Evolutionary conservation across 2,329 filamentous ascomycete genomes (phyloP), one percentile per base, ranked within the genome.

Genomic region (Microdochium trichocladiopsis): DNA sequence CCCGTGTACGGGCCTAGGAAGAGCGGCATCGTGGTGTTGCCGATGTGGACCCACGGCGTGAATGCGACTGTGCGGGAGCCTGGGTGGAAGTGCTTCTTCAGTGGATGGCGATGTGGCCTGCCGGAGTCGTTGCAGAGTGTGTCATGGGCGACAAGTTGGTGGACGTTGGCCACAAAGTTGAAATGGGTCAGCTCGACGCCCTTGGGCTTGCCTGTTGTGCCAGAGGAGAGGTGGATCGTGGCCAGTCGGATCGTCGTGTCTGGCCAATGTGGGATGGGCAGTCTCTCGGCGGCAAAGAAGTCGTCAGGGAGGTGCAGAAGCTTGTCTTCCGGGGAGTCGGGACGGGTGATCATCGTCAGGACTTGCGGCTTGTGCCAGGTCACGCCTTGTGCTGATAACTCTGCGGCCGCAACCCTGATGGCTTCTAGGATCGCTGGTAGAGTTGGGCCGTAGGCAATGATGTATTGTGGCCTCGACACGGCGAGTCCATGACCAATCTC

Each of bases 41-140:
- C 72, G 50, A 74, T 73, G 53, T 74, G 71, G 4, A 69, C 68
- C 64, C 69, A 74, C 2, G 72, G 71, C 1, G 71, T 74, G 58
- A 70, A 73, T 22, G 69, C 66, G 1, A 74, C 69, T 0, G 65
- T 69, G 11, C 66, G 60, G 2, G 60, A 65, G 4, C 54, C 62
- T 1, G 67, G 58, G 50, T 67, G 58, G 55, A 72, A 72, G 41
- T 69, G 66, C 8, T 57, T 55, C 28, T 31, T 8, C 14, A 14
- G 28, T 31, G 28, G 28, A 8, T 31, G 28, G 28, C 8, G 8
- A 14, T 31, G 28, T 31, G 8, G 28, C 28, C 14, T 31, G 28
- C 8, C 14, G 28, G 8, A n/a, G n/a, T n/a, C n/a, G n/a, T n/a
- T n/a, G 28, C 8, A 6, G 36, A 16, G 11, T 6, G 57, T 57